A percentile compares a stretch with the other conserved stretches of the same genome.
These are phyloP conservation scores for Pyrenopolyporus hunteri DNA, from an alignment of 495 filamentous ascomycete genomes.

Conservation along the genomic window DNA sequence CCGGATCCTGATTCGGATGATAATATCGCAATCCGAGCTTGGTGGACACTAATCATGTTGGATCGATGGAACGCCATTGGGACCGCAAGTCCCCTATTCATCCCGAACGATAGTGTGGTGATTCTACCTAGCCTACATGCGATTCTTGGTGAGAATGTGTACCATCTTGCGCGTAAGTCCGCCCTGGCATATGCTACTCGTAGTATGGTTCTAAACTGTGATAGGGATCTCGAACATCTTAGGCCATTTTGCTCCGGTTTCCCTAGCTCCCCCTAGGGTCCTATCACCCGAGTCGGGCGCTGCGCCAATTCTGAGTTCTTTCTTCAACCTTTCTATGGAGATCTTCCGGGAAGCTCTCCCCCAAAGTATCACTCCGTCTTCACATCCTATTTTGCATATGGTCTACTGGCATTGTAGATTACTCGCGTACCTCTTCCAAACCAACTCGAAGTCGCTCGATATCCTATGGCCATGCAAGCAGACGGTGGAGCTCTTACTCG, in stretches of 20 bases:
- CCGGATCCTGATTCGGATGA: conserved; percentile 72
- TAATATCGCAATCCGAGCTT: conserved; percentile 71
- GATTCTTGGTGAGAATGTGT: conserved; percentile 68
- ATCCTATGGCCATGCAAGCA: conserved; percentile 68
- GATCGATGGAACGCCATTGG: conserved; percentile 78
- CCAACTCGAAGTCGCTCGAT: conserved; percentile 46
- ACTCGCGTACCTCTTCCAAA: conserved; percentile 63
- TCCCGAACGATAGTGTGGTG: conserved; percentile 67
- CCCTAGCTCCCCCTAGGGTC: conserved; percentile 25
- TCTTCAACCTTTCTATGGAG: conserved; percentile 49
- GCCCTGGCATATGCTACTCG: neutral
- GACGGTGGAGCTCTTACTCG: conserved; percentile 59
- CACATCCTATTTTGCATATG: conserved; percentile 63
- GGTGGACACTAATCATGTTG: conserved; percentile 75
- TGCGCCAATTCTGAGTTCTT: conserved; percentile 31
- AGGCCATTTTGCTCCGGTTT: conserved; percentile 41
- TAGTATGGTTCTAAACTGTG: conserved; percentile 27
- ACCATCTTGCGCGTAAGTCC: conserved; percentile 71
- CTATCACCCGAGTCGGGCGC: conserved; percentile 22
- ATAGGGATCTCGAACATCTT: conserved; percentile 49
- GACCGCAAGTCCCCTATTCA: conserved; percentile 62
- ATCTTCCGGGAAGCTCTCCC: conserved; percentile 56
- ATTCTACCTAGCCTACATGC: conserved; percentile 66
- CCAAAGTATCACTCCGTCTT: conserved; percentile 40
- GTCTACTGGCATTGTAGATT: conserved; percentile 77